A percentile compares a stretch with the other conserved stretches of the same genome.
Evolutionary conservation across 768 basidiomycete species (phyloP).

Genomic region (Boletus rex-veris): DNA sequence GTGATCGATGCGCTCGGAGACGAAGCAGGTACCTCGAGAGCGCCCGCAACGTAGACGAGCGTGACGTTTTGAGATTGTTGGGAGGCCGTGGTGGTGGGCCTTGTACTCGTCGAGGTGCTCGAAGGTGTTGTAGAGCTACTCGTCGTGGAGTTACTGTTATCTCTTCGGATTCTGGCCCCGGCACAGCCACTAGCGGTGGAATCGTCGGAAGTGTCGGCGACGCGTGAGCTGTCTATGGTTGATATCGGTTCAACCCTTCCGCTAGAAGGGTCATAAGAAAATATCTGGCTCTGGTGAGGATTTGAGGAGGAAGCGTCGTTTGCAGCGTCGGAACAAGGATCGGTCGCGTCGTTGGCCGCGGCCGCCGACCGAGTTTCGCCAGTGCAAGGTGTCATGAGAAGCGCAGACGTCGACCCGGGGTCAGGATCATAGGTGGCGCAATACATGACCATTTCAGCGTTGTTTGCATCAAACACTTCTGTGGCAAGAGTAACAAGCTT

Average conservation of each 20-base stretch:
- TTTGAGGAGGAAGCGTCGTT: conserved; percentile 4
- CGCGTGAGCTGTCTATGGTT: conserved; percentile 27
- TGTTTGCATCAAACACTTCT: conserved; percentile 39
- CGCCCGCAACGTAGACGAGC: conserved; percentile 48
- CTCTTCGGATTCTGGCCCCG: conserved; percentile 16
- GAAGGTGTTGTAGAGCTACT: conserved; percentile 10
- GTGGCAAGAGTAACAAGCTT: conserved; percentile 43
- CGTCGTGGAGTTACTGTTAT: conserved; percentile 2
- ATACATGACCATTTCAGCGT: conserved; percentile 37
- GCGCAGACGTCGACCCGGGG: conserved; percentile 44
- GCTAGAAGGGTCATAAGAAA: conserved; percentile 49
- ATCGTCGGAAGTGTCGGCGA: neutral
- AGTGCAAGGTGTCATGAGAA: conserved; percentile 48
- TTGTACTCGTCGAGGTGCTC: conserved; percentile 14
- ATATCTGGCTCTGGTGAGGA: conserved; percentile 51
- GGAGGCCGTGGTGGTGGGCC: conserved; percentile 7
- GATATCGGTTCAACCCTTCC: conserved; percentile 55
- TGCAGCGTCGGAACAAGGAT: conserved; percentile 9
- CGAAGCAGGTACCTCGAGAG: conserved; percentile 28
- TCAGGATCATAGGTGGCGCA: conserved; percentile 63
- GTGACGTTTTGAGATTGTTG: conserved; percentile 39
- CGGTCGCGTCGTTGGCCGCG: neutral
- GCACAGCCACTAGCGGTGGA: neutral
- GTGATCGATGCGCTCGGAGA: neutral
- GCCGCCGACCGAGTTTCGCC: conserved; percentile 28